Base-by-base conservation (phyloP, 768 basidiomycete genomes). In the Mycena polygramma region DNA sequence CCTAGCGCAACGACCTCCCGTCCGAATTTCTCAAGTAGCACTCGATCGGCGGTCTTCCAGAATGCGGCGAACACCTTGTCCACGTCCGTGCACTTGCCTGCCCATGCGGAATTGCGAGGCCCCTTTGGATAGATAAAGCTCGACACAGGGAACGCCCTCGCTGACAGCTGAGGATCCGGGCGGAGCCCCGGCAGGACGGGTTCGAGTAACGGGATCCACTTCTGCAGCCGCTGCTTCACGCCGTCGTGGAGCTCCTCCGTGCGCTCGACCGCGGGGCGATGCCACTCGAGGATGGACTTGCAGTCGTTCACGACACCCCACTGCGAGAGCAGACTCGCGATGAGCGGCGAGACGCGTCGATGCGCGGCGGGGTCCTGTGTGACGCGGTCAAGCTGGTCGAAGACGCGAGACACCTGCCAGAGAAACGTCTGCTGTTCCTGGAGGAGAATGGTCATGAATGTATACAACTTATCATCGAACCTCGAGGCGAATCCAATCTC, bases 371-470 rank as follows among this genome's bases (percentile, higher is more conserved):
- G 57, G 19, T 69, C 63, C 41, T 64, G 36, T 5, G 62, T 64
- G 8, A 64, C 51, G 57, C 68, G 68, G 45, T 69, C 62, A 39
- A 69, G 26, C 49, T 69, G 62, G 62, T 69, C 68, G 17, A 69
- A 69, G 45, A 69, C 53, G 4, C 68, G 68, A 17, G 26, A 10
- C 7, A 63, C 13, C 39, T 59, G 37, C 68, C 68, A 64, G 3
- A 69, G 55, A n/a, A 53, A 57, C 0, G 57, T 59, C 22, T 69
- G 55, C 11, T 64, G 37, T 9, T 59, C 24, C 15, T 69, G 57
- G 39, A 69, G 68, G n/a, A 69, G 19, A 9, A 64, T 24, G 39
- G 15, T 20, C 37, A 69, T 43, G 22, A 35, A 69, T 15, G 35
- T 19, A n/a, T 59, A 63, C 35, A 69, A 30, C 7, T 59, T 22